Conservation (phyloP, 768 basidiomycete species). For the Leccinum broughii region DNA sequence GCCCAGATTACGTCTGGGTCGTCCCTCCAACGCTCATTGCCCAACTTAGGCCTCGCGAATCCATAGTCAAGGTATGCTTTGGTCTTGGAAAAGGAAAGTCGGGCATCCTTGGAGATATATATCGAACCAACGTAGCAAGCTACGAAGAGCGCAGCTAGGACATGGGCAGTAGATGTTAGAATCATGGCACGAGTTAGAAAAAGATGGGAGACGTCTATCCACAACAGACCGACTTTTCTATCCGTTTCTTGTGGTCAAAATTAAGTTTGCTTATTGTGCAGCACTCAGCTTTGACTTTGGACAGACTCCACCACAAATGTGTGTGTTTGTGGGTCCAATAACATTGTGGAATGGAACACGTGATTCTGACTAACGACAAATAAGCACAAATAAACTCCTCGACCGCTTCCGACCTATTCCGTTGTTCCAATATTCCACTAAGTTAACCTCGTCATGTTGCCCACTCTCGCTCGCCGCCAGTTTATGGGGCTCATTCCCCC, state of each 20-base stretch:
- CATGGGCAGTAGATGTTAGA: constrained; percentile 44
- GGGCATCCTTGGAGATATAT: constrained; percentile 68
- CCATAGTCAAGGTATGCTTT: constrained; percentile 26
- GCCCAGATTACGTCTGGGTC: constrained; percentile 85
- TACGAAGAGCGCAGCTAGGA: constrained; percentile 59
- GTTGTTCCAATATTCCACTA: background rate
- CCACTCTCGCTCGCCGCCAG: constrained; percentile 81
- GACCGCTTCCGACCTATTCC: constrained; percentile 24
- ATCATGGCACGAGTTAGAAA: constrained; percentile 21
- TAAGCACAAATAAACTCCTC: background rate
- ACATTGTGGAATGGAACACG: constrained; percentile 1
- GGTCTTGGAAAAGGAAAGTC: constrained; percentile 50
- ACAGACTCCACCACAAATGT: constrained; percentile 5
- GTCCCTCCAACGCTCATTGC: constrained; percentile 65
- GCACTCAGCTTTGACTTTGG: background rate
- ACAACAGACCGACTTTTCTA: constrained; percentile 16
- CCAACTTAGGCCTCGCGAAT: constrained; percentile 33
- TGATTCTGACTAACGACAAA: constrained; percentile 26
- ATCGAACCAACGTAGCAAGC: constrained; percentile 79
- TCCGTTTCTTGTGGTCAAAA: background rate
- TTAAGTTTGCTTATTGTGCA: background rate
- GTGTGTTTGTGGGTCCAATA: constrained; percentile 7
- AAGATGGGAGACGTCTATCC: background rate
- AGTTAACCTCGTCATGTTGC: constrained; percentile 58
- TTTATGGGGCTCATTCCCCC: constrained; percentile 87